phyloP scores from a whole-genome alignment of 2,329 filamentous ascomycete genomes.

The Ophiocordyceps camponoti-leonardi region DNA sequence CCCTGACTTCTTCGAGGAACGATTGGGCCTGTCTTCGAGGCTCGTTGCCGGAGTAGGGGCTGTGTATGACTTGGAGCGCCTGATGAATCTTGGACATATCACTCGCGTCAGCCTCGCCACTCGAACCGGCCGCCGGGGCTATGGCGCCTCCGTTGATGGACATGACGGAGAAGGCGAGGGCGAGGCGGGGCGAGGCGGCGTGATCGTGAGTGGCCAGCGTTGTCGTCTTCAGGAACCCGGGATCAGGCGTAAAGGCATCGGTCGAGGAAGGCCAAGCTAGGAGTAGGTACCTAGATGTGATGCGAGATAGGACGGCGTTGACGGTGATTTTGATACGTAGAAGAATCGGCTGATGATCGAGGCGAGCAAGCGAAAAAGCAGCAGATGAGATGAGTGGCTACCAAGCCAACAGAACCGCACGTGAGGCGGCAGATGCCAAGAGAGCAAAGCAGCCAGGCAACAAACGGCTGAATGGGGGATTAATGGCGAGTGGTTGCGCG shows the following conservation, averaged over 20 bases:
- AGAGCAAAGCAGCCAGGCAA: neutral
- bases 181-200: neutral
- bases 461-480: neutral
- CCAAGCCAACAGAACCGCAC: neutral
- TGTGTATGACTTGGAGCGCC: slow-evolving; percentile 78
- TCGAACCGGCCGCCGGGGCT: slow-evolving; percentile 13
- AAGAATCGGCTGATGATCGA: neutral
- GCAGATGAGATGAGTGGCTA: neutral
- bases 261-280: neutral
- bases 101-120: slow-evolving; percentile 21
- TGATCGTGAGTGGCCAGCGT: neutral
- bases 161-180: slow-evolving; percentile 9
- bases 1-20: slow-evolving; percentile 77
- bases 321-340: too few species aligned
- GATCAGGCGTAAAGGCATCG: neutral
- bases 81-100: slow-evolving; percentile 56
- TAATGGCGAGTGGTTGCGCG: neutral
- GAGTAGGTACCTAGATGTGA: too few species aligned
- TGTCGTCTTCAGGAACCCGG: neutral
- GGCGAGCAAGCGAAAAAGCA: neutral
- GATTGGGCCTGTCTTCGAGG: slow-evolving; percentile 66
- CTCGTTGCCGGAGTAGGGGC: slow-evolving; percentile 62
- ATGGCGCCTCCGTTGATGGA: slow-evolving; percentile 18
- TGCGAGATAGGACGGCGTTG: neutral
- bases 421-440: neutral